Conservation (phyloP, 768 basidiomycete genomes). For the Terana coerulea region DNA sequence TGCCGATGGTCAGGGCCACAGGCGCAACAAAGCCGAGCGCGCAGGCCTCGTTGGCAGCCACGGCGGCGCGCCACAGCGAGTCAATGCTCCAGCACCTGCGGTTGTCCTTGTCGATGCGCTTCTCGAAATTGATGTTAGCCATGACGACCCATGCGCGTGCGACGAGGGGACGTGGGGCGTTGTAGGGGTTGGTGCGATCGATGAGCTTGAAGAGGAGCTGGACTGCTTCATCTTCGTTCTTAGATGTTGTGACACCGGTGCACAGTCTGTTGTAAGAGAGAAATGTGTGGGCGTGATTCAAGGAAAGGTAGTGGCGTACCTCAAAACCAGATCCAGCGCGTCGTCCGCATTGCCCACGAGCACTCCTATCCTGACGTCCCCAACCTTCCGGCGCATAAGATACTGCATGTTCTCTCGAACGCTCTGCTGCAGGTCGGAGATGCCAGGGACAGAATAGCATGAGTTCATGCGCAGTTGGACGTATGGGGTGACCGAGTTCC, state of each 20-base stretch:
- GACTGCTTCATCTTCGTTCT: not conserved
- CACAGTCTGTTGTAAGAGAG: not conserved
- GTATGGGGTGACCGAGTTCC: too few species aligned
- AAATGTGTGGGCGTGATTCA: not conserved
- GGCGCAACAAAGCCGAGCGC: conserved; percentile 5
- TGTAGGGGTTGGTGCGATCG: not conserved
- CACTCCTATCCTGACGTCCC: not conserved
- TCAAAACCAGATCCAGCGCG: not conserved
- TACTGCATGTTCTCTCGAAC: too few species aligned
- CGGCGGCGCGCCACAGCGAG: conserved; percentile 2
- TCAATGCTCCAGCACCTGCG: not conserved
- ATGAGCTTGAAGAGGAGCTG: not conserved
- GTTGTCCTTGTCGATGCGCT: not conserved
- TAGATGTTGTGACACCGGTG: not conserved
- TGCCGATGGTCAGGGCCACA: not conserved
- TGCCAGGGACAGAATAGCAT: too few species aligned
- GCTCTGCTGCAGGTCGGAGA: too few species aligned
- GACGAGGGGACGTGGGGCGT: not conserved
- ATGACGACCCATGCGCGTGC: not conserved
- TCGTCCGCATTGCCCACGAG: not conserved
- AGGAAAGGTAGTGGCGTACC: not conserved
- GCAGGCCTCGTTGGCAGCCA: conserved; percentile 3
- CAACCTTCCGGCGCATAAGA: too few species aligned
- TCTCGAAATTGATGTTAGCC: not conserved
- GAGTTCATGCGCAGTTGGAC: too few species aligned